A percentile compares a stretch with the other conserved stretches of the same genome.
Evolutionary conservation across 352 stramenopile species (phyloP).

Genomic region (Globisporangium rhizosaccharum): DNA sequence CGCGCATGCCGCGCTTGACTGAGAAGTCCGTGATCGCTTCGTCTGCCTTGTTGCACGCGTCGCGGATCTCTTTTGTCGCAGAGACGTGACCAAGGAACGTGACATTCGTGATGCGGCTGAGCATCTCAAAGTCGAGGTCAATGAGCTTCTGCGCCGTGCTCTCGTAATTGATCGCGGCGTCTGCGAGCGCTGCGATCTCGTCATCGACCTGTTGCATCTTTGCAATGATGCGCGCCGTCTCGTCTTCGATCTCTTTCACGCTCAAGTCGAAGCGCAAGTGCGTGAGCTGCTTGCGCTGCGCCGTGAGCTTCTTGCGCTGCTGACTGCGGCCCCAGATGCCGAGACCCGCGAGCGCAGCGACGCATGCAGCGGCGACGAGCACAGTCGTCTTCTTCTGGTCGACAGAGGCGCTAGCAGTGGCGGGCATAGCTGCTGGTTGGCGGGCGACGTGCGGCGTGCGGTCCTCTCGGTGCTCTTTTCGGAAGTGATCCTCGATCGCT

Average conservation of each 20-base stretch:
- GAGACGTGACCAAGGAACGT: slow-evolving; percentile 85
- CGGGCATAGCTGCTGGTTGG: not conserved
- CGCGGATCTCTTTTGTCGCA: slow-evolving; percentile 53
- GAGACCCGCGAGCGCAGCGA: slow-evolving; percentile 40
- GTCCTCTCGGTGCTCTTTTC: slow-evolving; percentile 1
- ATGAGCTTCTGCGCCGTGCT: slow-evolving; percentile 76
- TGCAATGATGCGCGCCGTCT: slow-evolving; percentile 57
- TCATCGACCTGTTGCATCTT: slow-evolving; percentile 74
- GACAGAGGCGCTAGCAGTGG: slow-evolving; percentile 10
- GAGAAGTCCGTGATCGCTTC: slow-evolving; percentile 73
- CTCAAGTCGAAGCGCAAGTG: slow-evolving; percentile 71
- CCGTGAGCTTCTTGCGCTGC: slow-evolving; percentile 34
- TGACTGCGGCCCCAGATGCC: slow-evolving; percentile 42
- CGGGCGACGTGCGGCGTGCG: not conserved
- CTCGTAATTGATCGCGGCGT: slow-evolving; percentile 42
- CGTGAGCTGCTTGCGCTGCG: slow-evolving; percentile 50
- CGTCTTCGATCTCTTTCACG: slow-evolving; percentile 62
- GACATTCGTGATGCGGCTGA: slow-evolving; percentile 74
- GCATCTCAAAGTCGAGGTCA: slow-evolving; percentile 81
- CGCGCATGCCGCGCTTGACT: slow-evolving; percentile 76
- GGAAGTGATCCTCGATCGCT: not conserved
- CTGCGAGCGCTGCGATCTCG: slow-evolving; percentile 43
- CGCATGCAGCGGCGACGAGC: slow-evolving; percentile 45
- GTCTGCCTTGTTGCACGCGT: slow-evolving; percentile 78
- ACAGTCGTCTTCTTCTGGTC: slow-evolving; percentile 58